These are phyloP conservation scores for Iris pallida DNA, from an alignment of 116 monocot species.

Conservation along the genomic window DNA sequence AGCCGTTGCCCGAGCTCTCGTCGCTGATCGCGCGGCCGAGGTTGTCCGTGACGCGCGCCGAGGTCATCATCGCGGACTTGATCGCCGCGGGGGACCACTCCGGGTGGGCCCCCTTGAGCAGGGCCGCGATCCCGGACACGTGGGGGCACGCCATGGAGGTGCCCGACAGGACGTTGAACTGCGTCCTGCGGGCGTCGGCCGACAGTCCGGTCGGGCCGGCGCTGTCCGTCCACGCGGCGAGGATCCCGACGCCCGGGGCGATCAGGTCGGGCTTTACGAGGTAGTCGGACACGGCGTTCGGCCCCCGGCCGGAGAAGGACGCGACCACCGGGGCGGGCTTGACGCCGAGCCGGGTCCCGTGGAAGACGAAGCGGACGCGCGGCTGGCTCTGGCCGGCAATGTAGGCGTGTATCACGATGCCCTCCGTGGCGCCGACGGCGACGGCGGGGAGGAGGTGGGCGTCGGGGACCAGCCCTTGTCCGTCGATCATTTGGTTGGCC, in stretches of 20 bases:
- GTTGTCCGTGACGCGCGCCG: constrained; percentile 6
- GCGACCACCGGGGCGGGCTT: constrained; percentile 7
- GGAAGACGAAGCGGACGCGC: constrained; percentile 2
- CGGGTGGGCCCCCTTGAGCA: constrained; percentile 14
- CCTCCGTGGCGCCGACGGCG: not conserved
- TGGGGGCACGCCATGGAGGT: constrained; percentile 25
- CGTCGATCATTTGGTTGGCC: not conserved
- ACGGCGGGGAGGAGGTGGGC: constrained; percentile 2
- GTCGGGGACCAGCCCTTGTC: not conserved
- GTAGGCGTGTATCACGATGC: not conserved
- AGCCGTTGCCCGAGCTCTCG: not conserved
- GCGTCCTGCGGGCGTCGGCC: not conserved
- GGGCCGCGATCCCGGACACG: constrained; percentile 14
- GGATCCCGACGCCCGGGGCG: constrained; percentile 2
- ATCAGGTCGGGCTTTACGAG: constrained; percentile 6
- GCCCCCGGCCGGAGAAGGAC: constrained; percentile 3
- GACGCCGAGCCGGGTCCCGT: not conserved
- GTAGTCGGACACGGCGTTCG: not conserved
- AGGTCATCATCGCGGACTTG: constrained; percentile 21
- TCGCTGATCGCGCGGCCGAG: not conserved
- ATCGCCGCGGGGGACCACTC: constrained; percentile 21
- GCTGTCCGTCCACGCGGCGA: not conserved
- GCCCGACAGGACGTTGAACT: not conserved
- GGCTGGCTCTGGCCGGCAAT: constrained; percentile 2
- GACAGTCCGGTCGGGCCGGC: not conserved